Conservation (phyloP, 495 filamentous ascomycete genomes). For the Xylaria bambusicola region DNA sequence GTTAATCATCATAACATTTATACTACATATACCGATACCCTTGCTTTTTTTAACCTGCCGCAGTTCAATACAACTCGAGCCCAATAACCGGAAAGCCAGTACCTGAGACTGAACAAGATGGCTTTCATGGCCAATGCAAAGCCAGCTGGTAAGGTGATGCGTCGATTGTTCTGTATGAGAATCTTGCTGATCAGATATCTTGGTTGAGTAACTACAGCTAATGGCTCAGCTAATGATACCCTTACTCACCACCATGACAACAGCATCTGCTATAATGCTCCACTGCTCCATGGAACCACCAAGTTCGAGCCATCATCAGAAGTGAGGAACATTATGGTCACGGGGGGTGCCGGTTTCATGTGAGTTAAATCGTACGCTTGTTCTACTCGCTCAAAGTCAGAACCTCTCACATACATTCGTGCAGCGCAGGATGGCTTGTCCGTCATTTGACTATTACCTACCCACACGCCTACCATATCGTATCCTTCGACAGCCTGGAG, state of each 20-base stretch:
- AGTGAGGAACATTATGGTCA: conserved; percentile 70
- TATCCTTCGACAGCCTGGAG: conserved; percentile 80
- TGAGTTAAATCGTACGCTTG: no score
- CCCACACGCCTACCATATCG: conserved; percentile 66
- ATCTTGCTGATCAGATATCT: background rate
- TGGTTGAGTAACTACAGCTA: background rate
- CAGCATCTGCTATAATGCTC: conserved; percentile 64
- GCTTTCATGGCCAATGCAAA: background rate
- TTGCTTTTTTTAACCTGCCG: background rate
- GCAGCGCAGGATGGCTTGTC: conserved; percentile 68
- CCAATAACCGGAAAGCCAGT: background rate
- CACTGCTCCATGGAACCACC: conserved; percentile 61
- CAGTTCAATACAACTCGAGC: no score
- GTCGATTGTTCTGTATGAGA: background rate
- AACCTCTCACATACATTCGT: no score
- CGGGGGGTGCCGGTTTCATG: conserved; percentile 73
- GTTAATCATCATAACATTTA: background rate
- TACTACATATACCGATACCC: background rate
- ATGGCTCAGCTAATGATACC: background rate
- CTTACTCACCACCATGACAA: conserved; percentile 35
- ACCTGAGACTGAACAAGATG: background rate
- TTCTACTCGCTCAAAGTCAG: no score
- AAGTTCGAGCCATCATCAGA: conserved; percentile 61
- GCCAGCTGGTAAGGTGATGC: background rate
- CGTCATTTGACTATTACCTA: conserved; percentile 69